Evolutionary conservation across 2,329 filamentous ascomycete species (phyloP).

Genomic region (Berkeleyomyces basicola): DNA sequence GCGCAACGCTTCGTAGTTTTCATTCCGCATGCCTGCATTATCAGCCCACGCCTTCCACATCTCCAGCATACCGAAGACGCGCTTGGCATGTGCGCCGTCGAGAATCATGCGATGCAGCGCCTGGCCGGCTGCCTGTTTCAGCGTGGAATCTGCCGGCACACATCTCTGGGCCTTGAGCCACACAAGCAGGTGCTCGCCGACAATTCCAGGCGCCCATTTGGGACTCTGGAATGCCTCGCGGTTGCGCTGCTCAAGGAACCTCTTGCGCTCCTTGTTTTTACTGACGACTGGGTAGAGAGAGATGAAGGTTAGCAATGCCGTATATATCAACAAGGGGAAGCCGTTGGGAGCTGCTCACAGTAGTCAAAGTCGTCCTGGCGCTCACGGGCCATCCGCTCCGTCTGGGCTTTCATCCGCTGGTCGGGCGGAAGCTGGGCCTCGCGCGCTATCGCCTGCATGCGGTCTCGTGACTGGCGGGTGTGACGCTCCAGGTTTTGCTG

Average conservation of each 20-base stretch:
- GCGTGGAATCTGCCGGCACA: slow-evolving; percentile 17
- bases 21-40: slow-evolving; percentile 34
- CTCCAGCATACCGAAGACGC: slow-evolving; percentile 30
- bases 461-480: slow-evolving; percentile 24
- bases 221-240: slow-evolving; percentile 37
- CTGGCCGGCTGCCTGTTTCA: slow-evolving; percentile 29
- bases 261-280: slow-evolving; percentile 27
- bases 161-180: slow-evolving; percentile 26
- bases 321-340: not conserved
- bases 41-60: slow-evolving; percentile 39
- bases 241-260: slow-evolving; percentile 26
- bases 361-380: slow-evolving; percentile 30
- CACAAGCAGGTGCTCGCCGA: slow-evolving; percentile 27
- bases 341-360: slow-evolving; percentile 21
- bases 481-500: slow-evolving; percentile 23
- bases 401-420: slow-evolving; percentile 25
- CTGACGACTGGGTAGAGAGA: not conserved
- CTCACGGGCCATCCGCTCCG: slow-evolving; percentile 27
- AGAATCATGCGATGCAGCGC: slow-evolving; percentile 36
- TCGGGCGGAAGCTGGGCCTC: slow-evolving; percentile 29
- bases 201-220: slow-evolving; percentile 32
- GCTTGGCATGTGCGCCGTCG: slow-evolving; percentile 27
- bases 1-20: slow-evolving; percentile 24
- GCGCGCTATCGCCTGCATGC: slow-evolving; percentile 25
- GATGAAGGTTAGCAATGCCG: not conserved